Evolutionary conservation across 2,329 filamentous ascomycete species (phyloP).

Genomic region (Penicillium sp.): DNA sequence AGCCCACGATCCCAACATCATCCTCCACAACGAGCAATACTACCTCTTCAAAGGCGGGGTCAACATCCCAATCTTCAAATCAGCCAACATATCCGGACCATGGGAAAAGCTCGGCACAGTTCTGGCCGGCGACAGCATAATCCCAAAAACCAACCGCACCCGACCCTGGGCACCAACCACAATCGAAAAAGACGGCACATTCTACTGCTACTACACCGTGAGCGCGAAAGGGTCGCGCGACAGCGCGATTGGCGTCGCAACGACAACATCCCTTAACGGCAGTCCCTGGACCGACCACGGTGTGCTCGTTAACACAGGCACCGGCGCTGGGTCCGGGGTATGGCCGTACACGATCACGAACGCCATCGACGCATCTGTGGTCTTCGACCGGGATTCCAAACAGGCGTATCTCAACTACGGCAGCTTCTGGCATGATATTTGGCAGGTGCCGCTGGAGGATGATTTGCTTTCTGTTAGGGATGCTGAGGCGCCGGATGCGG

Average conservation of each 20-base stretch:
- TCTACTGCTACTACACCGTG: slow-evolving; percentile 40
- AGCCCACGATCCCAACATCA: slow-evolving; percentile 36
- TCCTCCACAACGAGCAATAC: slow-evolving; percentile 27
- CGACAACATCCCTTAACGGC: slow-evolving; percentile 23
- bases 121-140: slow-evolving; percentile 28
- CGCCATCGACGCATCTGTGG: slow-evolving; percentile 37
- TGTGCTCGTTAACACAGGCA: slow-evolving; percentile 31
- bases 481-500: slow-evolving; percentile 21
- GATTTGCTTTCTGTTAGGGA: slow-evolving; percentile 31
- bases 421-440: slow-evolving; percentile 38
- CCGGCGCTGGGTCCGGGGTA: slow-evolving; percentile 22
- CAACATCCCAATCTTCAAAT: slow-evolving; percentile 8
- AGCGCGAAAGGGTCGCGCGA: slow-evolving; percentile 29
- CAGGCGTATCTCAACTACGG: slow-evolving; percentile 34
- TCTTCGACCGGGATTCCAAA: slow-evolving; percentile 24
- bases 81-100: slow-evolving; percentile 27
- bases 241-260: slow-evolving; percentile 39
- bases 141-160: slow-evolving; percentile 29
- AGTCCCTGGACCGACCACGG: slow-evolving; percentile 38
- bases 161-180: slow-evolving; percentile 38
- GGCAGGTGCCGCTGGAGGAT: slow-evolving; percentile 32
- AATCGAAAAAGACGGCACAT: slow-evolving; percentile 26
- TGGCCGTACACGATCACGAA: slow-evolving; percentile 37
- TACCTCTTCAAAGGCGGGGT: slow-evolving; percentile 37
- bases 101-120: slow-evolving; percentile 35